Conservation (phyloP, 2,329 filamentous ascomycete genomes). For the Claviceps sp. region DNA sequence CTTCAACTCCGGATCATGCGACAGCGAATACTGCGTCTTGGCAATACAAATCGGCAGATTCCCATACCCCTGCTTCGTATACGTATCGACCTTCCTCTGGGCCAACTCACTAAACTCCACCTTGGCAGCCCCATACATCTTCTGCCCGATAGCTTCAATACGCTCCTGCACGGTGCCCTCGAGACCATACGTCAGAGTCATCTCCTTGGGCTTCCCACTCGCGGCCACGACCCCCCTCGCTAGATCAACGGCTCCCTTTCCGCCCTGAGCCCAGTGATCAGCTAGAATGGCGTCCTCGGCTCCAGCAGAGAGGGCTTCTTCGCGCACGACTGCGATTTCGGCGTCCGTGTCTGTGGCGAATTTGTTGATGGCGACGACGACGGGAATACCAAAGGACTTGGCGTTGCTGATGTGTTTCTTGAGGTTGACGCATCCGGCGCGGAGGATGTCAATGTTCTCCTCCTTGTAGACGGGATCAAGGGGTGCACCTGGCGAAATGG, state of each 20-base stretch:
- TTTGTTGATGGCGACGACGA: conserved; percentile 94
- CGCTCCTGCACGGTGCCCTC: conserved; percentile 73
- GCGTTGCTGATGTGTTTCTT: conserved; percentile 93
- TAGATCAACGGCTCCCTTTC: conserved; percentile 77
- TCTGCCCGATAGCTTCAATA: conserved; percentile 77
- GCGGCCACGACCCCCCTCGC: conserved; percentile 78
- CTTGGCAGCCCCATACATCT: conserved; percentile 85
- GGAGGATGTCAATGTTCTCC: conserved; percentile 85
- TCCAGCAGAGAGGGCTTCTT: conserved; percentile 82
- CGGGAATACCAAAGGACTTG: conserved; percentile 76
- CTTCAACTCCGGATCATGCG: conserved; percentile 86
- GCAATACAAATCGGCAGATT: conserved; percentile 93
- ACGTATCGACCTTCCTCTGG: conserved; percentile 91
- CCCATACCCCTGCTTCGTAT: conserved; percentile 81
- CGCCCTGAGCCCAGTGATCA: conserved; percentile 95
- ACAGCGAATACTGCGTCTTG: conserved; percentile 96
- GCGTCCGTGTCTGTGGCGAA: conserved; percentile 90
- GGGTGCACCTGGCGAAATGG: conserved; percentile 74
- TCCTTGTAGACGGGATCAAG: conserved; percentile 82
- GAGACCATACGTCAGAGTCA: conserved; percentile 74
- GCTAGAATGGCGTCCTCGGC: conserved; percentile 87
- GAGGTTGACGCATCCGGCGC: conserved; percentile 82
- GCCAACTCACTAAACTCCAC: conserved; percentile 92
- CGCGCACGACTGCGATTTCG: conserved; percentile 76
- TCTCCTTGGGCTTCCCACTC: conserved; percentile 70